Conservation (phyloP, 2,329 filamentous ascomycete genomes). For the Cercospora sesami region DNA sequence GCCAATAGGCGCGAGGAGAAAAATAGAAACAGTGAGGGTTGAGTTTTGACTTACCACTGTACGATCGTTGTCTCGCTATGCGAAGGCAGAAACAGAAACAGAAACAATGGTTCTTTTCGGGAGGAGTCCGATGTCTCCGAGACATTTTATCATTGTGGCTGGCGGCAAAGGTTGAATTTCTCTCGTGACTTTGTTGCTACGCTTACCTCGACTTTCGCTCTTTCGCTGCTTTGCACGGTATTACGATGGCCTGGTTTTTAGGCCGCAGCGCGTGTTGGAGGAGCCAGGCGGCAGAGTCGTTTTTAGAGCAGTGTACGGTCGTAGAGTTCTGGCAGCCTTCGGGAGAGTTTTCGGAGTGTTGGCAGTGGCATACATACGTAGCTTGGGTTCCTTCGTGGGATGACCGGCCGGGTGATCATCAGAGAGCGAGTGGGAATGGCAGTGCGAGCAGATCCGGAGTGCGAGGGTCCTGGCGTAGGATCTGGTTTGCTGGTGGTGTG, state of each 20-base stretch:
- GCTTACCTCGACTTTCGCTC: neutral
- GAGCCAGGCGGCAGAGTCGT: neutral
- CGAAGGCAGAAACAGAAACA: neutral
- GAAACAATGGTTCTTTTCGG: conserved; percentile 2
- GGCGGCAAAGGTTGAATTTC: too few relatives aligned
- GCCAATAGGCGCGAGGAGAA: neutral
- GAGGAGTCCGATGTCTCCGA: conserved; percentile 3
- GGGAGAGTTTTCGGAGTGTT: neutral
- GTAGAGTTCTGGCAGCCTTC: neutral
- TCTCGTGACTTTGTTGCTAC: neutral
- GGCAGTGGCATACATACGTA: neutral
- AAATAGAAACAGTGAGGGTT: neutral
- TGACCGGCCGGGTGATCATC: neutral
- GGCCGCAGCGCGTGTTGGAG: neutral
- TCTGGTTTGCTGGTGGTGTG: neutral
- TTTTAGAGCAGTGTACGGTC: too few relatives aligned
- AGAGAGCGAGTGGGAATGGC: neutral
- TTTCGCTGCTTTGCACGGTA: neutral
- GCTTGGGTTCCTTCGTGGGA: neutral
- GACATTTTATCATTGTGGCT: conserved; percentile 7
- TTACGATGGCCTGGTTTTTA: neutral
- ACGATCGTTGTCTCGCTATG: conserved; percentile 4
- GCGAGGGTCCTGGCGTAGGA: neutral
- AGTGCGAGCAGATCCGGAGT: neutral
- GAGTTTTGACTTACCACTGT: neutral